Percentiles rank a stretch among this genome's conserved stretches.
phyloP scores from a whole-genome alignment of 306 rosid genomes.

The Cucurbita argyrosperma region DNA sequence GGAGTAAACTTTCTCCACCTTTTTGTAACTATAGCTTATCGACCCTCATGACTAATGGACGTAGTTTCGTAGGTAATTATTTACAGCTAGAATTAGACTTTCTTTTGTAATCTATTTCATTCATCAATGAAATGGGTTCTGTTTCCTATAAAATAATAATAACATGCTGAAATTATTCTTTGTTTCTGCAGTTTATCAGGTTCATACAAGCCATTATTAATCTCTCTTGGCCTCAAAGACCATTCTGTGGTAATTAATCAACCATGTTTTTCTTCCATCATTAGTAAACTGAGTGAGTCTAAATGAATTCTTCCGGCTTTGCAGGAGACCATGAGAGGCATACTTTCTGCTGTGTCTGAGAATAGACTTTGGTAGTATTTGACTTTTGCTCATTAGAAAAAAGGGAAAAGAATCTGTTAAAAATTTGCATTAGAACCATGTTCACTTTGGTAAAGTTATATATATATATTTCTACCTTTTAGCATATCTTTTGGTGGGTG shows the following conservation, averaged over 20 bases:
- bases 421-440: neutral
- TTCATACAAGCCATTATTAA: slow-evolving; percentile 48
- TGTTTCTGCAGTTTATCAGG: slow-evolving; percentile 45
- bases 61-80: too few relatives aligned
- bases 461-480: neutral
- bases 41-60: too few relatives aligned
- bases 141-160: neutral
- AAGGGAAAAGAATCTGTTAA: neutral
- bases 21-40: too few relatives aligned
- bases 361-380: slow-evolving; percentile 38
- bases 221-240: slow-evolving; percentile 90
- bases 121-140: too few relatives aligned
- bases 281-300: neutral
- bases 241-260: slow-evolving; percentile 43
- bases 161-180: neutral
- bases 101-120: too few relatives aligned
- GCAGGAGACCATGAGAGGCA: slow-evolving; percentile 79
- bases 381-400: neutral
- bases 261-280: neutral
- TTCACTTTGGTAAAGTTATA: neutral
- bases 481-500: neutral
- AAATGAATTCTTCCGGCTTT: neutral
- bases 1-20: too few relatives aligned
- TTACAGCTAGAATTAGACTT: too few relatives aligned
- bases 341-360: slow-evolving; percentile 55